Base-by-base conservation (phyloP, 371 early-diverging fungal genomes). In the Umbelopsis sp. region DNA sequence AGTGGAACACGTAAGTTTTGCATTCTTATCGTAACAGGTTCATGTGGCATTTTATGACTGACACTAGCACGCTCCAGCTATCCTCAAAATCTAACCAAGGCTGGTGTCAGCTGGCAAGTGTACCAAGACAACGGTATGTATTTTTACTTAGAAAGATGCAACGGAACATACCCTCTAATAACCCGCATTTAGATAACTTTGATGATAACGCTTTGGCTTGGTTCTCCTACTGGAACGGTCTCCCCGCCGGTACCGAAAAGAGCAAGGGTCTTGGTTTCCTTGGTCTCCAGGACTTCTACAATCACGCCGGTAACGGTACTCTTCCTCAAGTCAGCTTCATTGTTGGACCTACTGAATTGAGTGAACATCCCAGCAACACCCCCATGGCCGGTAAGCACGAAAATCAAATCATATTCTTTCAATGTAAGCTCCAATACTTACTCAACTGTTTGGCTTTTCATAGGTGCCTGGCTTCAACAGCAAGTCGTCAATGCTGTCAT, bases 401-500 rank as follows among this genome's bases (percentile, higher is more conserved):
- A 4, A 22, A 7, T 5, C 12, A 12, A 41, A 41, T 1, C 1
- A 10, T 4, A 41, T 41, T 1, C 7, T 2, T 22, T 7, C 4
- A 25, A 4, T 32, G 4, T 25, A 52, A 8, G 22, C 20, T 7
- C 22, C 9, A 22, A 29, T 52, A 22, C 3, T 11, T 1, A 20
- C 22, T 1, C 32, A 52, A 52, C 29, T 25, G 3, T 8, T 8
- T 7, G 11, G 32, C 9, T 11, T 25, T 25, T 29, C 9, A 25
- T 25, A 52, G 52, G 52, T 22, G 72, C 75, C 50, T 75, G 75
- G 75, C 65, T 75, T 14, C 75, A 75, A 51, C 57, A 70, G 29
- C 73, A 75, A 57, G 72, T 75, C 29, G 75, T 75, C 22, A 75
- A 75, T 63, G 75, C 75, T 45, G 75, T 75, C 18, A 75, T 68